Percentiles rank a stretch among this genome's conserved stretches.
phyloP scores from a whole-genome alignment of 2,329 filamentous ascomycete species.

The Knufia fluminis region DNA sequence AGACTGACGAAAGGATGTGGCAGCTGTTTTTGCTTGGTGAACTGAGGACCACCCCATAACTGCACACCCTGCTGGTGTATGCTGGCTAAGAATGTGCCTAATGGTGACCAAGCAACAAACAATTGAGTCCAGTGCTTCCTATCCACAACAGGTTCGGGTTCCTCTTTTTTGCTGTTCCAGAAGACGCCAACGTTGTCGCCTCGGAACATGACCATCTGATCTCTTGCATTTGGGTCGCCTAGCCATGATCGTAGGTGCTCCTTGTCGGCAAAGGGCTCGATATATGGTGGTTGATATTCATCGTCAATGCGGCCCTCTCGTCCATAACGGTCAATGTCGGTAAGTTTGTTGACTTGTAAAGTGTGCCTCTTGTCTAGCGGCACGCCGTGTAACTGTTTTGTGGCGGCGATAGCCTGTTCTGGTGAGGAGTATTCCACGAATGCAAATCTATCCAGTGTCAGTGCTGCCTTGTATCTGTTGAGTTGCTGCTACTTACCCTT shows the following conservation, averaged over 20 bases:
- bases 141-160: slow-evolving; percentile 80
- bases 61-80: slow-evolving; percentile 95
- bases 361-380: slow-evolving; percentile 96
- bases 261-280: slow-evolving; percentile 80
- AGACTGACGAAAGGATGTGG: slow-evolving; percentile 93
- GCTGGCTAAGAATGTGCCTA: slow-evolving; percentile 86
- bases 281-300: slow-evolving; percentile 70
- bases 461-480: slow-evolving; percentile 14
- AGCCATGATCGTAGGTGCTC: slow-evolving; percentile 94
- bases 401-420: slow-evolving; percentile 79
- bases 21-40: slow-evolving; percentile 86
- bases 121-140: slow-evolving; percentile 95
- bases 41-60: slow-evolving; percentile 85
- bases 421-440: slow-evolving; percentile 94
- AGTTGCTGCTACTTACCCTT: slow-evolving; percentile 53
- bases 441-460: slow-evolving; percentile 58
- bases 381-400: slow-evolving; percentile 75
- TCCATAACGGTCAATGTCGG: slow-evolving; percentile 92
- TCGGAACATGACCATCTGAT: slow-evolving; percentile 92
- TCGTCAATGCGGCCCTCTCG: slow-evolving; percentile 90
- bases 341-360: slow-evolving; percentile 93
- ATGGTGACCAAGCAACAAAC: slow-evolving; percentile 95
- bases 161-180: slow-evolving; percentile 96
- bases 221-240: slow-evolving; percentile 76
- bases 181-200: slow-evolving; percentile 87